Base-by-base conservation (phyloP, 345 rosid genomes). In the Salix viminalis region DNA sequence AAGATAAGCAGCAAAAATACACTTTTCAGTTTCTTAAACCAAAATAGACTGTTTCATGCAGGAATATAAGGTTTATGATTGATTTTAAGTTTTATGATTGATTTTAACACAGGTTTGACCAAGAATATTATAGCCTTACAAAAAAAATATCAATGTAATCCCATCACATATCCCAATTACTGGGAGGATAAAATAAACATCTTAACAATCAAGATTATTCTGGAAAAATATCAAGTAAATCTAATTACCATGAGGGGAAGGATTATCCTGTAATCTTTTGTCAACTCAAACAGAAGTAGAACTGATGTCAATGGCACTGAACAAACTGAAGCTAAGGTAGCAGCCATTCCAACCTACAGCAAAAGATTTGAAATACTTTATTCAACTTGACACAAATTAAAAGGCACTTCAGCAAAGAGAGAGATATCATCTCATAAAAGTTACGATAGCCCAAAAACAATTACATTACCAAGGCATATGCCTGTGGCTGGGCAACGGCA, bases 301-400 rank as follows among this genome's bases (percentile, higher is more conserved):
- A 93, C 96, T 46, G 99, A 96, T 70, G 99, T 96, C 91, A 96
- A 85, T 13, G 99, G 99, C 34, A 96, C 98, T 12, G 99, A 96
- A 86, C 99, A 96, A 79, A 93, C 94, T 79, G 98, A 96, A 82
- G 98, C 99, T 70, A 96, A 82, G 28, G 99, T 90, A 60, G 99
- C 98, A 79, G 99, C 99, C 98, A 96, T 96, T 81, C 99, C 98
- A 77, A 96, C 98, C 99, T 93, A 85, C 80, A 89, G 70, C 61
- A 73, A 69, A 78, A 76, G 71, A 72, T 61, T 68, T 48, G 68
- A 61, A 66, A 76, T 52, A 74, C 73, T n/a, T 75, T 58, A 42
- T 70, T 79, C 76, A 80, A 30, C 75, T 70, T 24, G 44, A 69
- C 3, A 26, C 39, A 41, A 26, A 64, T 46, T 37, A 32, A 76